These are phyloP conservation scores for Xerocomus nothofagi DNA, from an alignment of 1,284 basidiomycete genomes.

Conservation along the genomic window DNA sequence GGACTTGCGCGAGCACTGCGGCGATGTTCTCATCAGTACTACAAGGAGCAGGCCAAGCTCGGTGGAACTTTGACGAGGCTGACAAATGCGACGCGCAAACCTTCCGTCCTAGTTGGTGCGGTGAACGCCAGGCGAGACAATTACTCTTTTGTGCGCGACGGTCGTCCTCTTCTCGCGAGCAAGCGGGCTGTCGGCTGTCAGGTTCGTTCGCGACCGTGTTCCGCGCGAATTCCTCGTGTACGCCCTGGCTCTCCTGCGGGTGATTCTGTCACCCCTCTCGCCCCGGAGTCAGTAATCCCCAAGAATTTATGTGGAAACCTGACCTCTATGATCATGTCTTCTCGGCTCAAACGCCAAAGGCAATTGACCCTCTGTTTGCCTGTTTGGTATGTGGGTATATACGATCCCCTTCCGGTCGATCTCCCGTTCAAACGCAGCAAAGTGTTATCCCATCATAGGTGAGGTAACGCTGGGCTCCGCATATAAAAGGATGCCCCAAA, in stretches of 20 bases:
- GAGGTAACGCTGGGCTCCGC: conserved; percentile 30
- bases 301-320: conserved; percentile 7
- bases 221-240: conserved; percentile 25
- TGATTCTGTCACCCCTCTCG: conserved; percentile 22
- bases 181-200: conserved; percentile 11
- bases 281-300: conserved; percentile 23
- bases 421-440: conserved; percentile 24
- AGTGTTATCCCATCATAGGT: conserved; percentile 23
- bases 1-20: conserved; percentile 8
- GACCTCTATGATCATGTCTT: conserved; percentile 13
- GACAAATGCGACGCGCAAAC: conserved; percentile 1
- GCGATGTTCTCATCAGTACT: conserved; percentile 4
- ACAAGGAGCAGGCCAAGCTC: not conserved
- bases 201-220: conserved; percentile 11
- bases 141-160: conserved; percentile 3
- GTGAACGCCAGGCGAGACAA: conserved; percentile 1
- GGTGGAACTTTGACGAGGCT: conserved; percentile 1
- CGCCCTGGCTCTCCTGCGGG: conserved; percentile 6
- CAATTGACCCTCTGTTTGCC: conserved; percentile 25
- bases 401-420: conserved; percentile 35
- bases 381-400: conserved; percentile 17
- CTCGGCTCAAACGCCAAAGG: conserved; percentile 23
- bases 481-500: conserved; percentile 30
- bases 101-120: not conserved
- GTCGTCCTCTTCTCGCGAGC: conserved; percentile 1